Evolutionary conservation across 1,284 basidiomycete genomes (phyloP).

Genomic region (Wolfiporia cocos): DNA sequence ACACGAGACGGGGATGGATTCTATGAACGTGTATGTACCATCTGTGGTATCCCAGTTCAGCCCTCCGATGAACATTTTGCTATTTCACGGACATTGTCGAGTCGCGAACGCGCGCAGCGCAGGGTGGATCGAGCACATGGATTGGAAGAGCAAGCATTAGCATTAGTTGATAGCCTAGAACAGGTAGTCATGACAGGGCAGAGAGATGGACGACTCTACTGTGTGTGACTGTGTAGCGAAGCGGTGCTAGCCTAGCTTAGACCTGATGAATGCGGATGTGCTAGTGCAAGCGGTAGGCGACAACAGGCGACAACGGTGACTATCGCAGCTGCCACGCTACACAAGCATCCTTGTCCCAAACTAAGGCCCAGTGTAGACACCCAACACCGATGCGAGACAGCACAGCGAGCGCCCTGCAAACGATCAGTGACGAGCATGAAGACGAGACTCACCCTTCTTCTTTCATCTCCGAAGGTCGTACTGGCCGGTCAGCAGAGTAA

Average conservation of each 20-base stretch:
- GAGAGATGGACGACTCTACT: constrained; percentile 65
- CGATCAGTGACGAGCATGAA: constrained; percentile 12
- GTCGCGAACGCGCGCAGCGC: constrained; percentile 30
- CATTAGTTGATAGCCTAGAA: constrained; percentile 79
- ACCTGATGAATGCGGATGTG: constrained; percentile 50
- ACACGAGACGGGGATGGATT: constrained; percentile 10
- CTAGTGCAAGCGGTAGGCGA: constrained; percentile 52
- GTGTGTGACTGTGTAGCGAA: constrained; percentile 39
- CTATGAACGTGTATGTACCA: constrained; percentile 52
- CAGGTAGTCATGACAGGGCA: constrained; percentile 54
- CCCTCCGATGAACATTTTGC: constrained; percentile 98
- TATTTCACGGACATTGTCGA: constrained; percentile 34
- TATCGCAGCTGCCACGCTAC: constrained; percentile 32
- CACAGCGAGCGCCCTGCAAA: constrained; percentile 18
- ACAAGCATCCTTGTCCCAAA: constrained; percentile 23
- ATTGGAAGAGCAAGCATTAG: constrained; percentile 35
- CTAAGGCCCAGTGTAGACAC: constrained; percentile 20
- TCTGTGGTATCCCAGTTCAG: constrained; percentile 98
- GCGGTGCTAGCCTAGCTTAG: constrained; percentile 63
- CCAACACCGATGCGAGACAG: constrained; percentile 17
- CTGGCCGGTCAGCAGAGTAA: constrained; percentile 49
- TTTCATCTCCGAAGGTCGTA: constrained; percentile 93
- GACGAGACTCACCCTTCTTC: constrained; percentile 90
- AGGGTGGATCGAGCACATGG: constrained; percentile 18
- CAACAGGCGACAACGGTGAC: constrained; percentile 32